Base-by-base conservation (phyloP, 345 rosid genomes). In the Brassica nigra region DNA sequence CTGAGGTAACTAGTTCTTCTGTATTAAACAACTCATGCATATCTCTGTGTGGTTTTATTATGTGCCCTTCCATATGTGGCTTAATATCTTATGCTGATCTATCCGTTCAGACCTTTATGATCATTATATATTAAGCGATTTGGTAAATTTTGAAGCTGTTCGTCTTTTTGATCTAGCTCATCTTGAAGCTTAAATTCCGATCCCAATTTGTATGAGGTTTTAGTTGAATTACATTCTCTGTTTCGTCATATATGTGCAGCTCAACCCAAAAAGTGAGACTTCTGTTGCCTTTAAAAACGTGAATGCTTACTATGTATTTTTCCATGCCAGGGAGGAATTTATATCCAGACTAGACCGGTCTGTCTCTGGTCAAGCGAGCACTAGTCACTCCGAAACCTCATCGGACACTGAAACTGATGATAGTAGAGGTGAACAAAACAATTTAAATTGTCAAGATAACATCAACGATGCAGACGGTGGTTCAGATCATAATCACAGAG, bases 291-390 rank as follows among this genome's bases (percentile, higher is more conserved):
- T 55, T 66, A 31, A 58, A 9, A 72, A 66, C 20, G 16, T 74
- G 31, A 36, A 12, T 74, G 14, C 37, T 62, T 68, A 73, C 62
- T 68, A 14, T 74, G 36, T 80, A 47, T 27, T 68, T 11, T 1
- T 37, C 39, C 15, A 29, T 77, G 66, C 52, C 86, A 95, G 99
- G 95, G 97, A 88, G 77, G 97, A 88, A 72, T 87, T 92, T 85
- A 79, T 91, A 84, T 90, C 92, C 80, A 91, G 89, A 87, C 80
- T 86, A 79, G 98, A 91, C 74, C 84, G 74, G 54, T 87, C 90
- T 81, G 84, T 73, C 78, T 81, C 84, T 75, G 80, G 86, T 68
- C 88, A 86, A 77, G 84, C 69, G 29, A 84, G 91, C 89, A 86
- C 87, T 81, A 82, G 80, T 84, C 83, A 75, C 67, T 88, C 88